These are phyloP conservation scores for Fusarium zealandicum DNA, from an alignment of 2,329 filamentous ascomycete genomes.

Conservation along the genomic window DNA sequence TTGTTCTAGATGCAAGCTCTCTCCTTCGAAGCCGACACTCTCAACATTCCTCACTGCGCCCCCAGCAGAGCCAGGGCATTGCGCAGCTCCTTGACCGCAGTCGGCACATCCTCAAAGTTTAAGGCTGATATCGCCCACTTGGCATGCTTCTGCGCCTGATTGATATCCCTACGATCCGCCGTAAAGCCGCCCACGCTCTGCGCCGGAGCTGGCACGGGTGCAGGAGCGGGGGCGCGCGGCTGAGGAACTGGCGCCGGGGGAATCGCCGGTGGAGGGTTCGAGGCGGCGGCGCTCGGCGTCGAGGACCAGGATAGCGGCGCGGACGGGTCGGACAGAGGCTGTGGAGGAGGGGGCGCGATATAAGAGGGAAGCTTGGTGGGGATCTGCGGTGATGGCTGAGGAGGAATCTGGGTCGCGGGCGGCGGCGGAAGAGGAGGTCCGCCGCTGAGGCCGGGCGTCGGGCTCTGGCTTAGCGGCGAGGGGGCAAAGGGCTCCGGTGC, in stretches of 20 bases:
- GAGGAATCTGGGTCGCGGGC: constrained; percentile 35
- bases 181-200: constrained; percentile 15
- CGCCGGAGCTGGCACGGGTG: constrained; percentile 18
- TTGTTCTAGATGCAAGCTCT: constrained; percentile 17
- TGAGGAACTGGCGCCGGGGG: constrained; percentile 23
- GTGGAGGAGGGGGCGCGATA: constrained; percentile 33
- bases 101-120: constrained; percentile 94
- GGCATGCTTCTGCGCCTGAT: constrained; percentile 90
- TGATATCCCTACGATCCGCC: constrained; percentile 64
- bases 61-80: constrained; percentile 77
- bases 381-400: constrained; percentile 42
- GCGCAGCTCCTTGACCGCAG: constrained; percentile 84
- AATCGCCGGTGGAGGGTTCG: constrained; percentile 34
- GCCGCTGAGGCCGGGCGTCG: constrained; percentile 30
- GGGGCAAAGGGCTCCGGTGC: constrained; percentile 43
- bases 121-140: constrained; percentile 96
- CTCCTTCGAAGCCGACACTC: not conserved
- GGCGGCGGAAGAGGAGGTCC: constrained; percentile 33
- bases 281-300: constrained; percentile 28
- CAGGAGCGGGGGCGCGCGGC: constrained; percentile 20
- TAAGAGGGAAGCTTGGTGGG: constrained; percentile 38
- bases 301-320: constrained; percentile 34
- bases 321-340: constrained; percentile 30
- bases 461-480: constrained; percentile 46
- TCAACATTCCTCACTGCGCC: constrained; percentile 49